Evolutionary conservation across 805 yeast species (phyloP).

Genomic region (Yamadazyma ubonensis): DNA sequence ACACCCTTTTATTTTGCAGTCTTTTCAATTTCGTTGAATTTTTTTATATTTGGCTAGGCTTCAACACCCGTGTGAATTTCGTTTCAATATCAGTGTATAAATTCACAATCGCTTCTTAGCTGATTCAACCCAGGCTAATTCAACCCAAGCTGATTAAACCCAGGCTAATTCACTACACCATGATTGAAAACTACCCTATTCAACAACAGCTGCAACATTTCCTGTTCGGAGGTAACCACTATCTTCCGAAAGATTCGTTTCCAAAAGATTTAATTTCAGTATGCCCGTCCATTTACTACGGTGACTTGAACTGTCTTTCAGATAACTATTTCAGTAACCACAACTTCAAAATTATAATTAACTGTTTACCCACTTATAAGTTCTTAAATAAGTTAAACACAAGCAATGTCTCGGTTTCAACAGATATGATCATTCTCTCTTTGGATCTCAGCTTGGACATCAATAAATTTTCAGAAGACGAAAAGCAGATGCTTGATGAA

Average conservation of each 20-base stretch:
- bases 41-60: too few species aligned
- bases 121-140: not conserved
- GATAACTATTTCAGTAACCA: slow-evolving; percentile 19
- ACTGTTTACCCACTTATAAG: slow-evolving; percentile 33
- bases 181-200: slow-evolving; percentile 13
- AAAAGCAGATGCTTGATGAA: slow-evolving; percentile 21
- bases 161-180: not conserved
- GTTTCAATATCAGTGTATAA: too few species aligned
- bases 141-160: not conserved
- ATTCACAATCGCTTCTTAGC: not conserved
- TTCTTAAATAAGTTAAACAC: slow-evolving; percentile 28
- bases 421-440: slow-evolving; percentile 37
- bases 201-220: slow-evolving; percentile 3
- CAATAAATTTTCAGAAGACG: slow-evolving; percentile 18
- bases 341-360: slow-evolving; percentile 38
- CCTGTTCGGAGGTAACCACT: slow-evolving; percentile 1
- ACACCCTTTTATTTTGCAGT: not conserved
- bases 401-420: slow-evolving; percentile 22
- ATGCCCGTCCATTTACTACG: slow-evolving; percentile 24
- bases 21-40: not conserved
- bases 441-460: slow-evolving; percentile 35
- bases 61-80: too few species aligned
- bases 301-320: slow-evolving; percentile 9
- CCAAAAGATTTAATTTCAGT: slow-evolving; percentile 17
- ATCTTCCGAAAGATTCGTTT: not conserved